Conservation (phyloP, 768 basidiomycete species). For the Symmetrospora coprosmae region DNA sequence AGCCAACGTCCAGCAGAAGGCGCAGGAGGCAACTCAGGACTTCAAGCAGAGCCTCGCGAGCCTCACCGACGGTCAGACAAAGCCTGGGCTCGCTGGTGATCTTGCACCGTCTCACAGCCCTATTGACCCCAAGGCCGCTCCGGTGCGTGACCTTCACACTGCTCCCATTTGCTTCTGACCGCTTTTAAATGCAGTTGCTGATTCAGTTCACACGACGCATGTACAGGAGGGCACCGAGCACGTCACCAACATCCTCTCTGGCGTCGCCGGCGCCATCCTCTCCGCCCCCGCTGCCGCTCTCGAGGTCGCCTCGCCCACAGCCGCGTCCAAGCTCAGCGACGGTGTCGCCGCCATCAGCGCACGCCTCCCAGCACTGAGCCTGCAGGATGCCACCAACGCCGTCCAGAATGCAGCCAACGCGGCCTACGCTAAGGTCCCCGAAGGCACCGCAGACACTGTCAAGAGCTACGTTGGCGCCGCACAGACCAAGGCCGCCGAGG, state of each 20-base stretch:
- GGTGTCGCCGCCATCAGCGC: conserved; percentile 9
- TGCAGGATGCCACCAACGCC: not conserved
- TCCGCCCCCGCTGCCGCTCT: conserved; percentile 19
- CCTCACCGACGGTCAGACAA: too few species aligned
- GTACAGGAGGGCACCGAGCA: conserved; percentile 6
- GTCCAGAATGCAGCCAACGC: not conserved
- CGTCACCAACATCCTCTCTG: conserved; percentile 17
- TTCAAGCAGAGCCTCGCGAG: too few species aligned
- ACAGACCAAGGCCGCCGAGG: conserved; percentile 2
- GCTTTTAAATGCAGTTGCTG: not conserved
- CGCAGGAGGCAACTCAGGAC: too few species aligned
- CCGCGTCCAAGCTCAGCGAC: conserved; percentile 5
- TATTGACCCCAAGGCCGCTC: not conserved
- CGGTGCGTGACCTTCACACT: not conserved
- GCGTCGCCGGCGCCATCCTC: conserved; percentile 16
- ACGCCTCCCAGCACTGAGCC: not conserved
- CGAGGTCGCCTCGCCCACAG: conserved; percentile 12
- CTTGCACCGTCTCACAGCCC: conserved; percentile 1
- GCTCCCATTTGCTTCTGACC: not conserved
- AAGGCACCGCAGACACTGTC: conserved; percentile 8
- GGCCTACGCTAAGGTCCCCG: conserved; percentile 7
- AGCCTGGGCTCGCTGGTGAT: conserved; percentile 1
- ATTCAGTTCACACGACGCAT: not conserved
- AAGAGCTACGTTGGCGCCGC: conserved; percentile 12
- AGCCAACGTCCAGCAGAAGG: too few species aligned